Conservation (phyloP, 805 yeast species). For the Torulaspora gathmanii region DNA sequence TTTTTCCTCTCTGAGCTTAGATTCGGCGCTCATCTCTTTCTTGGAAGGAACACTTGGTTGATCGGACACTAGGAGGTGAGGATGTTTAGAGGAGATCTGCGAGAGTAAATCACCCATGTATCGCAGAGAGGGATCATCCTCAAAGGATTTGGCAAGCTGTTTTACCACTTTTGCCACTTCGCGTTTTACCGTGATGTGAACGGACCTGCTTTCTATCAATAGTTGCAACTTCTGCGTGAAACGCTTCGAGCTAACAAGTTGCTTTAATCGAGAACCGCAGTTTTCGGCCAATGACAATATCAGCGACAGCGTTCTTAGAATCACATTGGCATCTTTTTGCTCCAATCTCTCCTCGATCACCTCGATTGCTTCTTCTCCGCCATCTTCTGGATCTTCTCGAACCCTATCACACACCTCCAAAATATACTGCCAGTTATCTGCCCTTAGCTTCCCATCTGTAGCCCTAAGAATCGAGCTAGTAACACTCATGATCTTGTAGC, state of each 20-base stretch:
- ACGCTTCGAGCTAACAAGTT: constrained; percentile 52
- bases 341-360: constrained; percentile 46
- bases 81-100: constrained; percentile 42
- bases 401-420: constrained; percentile 65
- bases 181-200: constrained; percentile 64
- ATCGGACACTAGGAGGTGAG: constrained; percentile 30
- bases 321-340: constrained; percentile 58
- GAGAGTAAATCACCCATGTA: constrained; percentile 61
- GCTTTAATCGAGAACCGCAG: constrained; percentile 67
- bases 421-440: constrained; percentile 65
- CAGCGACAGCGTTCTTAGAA: constrained; percentile 52
- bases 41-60: constrained; percentile 58
- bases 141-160: constrained; percentile 61
- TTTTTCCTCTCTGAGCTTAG: constrained; percentile 61
- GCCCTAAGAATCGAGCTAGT: constrained; percentile 41
- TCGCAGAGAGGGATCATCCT: constrained; percentile 68
- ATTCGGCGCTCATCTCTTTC: constrained; percentile 43
- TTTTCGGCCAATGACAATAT: constrained; percentile 65
- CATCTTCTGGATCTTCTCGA: constrained; percentile 54
- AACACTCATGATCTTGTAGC: constrained; percentile 9
- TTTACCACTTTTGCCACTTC: constrained; percentile 62
- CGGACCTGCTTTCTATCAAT: constrained; percentile 48
- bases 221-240: constrained; percentile 47
- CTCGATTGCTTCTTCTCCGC: constrained; percentile 40
- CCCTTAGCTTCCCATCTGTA: constrained; percentile 56